These are phyloP conservation scores for Ogataea polymorpha DNA, from an alignment of 805 yeast genomes.

Conservation along the genomic window DNA sequence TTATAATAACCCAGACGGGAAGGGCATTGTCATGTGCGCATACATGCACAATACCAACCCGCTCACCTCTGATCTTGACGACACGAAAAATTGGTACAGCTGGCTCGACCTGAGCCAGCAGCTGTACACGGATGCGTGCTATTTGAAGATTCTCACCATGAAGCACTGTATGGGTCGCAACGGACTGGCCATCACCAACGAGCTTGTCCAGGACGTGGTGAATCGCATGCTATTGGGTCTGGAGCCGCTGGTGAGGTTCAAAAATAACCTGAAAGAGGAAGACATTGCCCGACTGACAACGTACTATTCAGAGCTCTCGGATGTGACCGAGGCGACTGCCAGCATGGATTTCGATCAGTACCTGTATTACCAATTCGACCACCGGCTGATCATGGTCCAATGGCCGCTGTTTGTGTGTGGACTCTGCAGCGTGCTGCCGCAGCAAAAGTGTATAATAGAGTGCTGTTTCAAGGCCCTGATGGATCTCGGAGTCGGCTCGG, in stretches of 20 bases:
- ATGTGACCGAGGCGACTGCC: not conserved
- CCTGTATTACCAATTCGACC: constrained; percentile 33
- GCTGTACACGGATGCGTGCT: constrained; percentile 37
- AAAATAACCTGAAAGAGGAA: constrained; percentile 13
- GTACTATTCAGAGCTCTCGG: constrained; percentile 14
- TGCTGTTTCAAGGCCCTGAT: constrained; percentile 35
- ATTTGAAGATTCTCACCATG: constrained; percentile 36
- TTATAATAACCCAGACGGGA: constrained; percentile 24
- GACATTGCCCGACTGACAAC: constrained; percentile 18
- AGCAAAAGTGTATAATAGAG: constrained; percentile 33
- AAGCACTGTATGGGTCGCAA: constrained; percentile 21
- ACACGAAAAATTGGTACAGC: constrained; percentile 32
- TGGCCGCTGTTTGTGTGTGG: constrained; percentile 38
- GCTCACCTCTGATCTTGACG: constrained; percentile 20
- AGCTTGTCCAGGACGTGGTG: constrained; percentile 31
- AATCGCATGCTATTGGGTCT: constrained; percentile 31
- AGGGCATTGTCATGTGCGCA: constrained; percentile 21
- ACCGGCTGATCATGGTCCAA: constrained; percentile 36
- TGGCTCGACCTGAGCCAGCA: constrained; percentile 38
- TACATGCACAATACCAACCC: constrained; percentile 27
- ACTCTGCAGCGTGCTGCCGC: constrained; percentile 29
- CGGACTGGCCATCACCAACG: constrained; percentile 27
- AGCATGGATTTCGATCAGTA: constrained; percentile 23
- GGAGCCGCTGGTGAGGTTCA: constrained; percentile 23
- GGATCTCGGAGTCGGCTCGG: constrained; percentile 35